Evolutionary conservation across 805 yeast species (phyloP), one percentile per base, ranked within the genome.

Genomic region (Brettanomyces naardenensis): DNA sequence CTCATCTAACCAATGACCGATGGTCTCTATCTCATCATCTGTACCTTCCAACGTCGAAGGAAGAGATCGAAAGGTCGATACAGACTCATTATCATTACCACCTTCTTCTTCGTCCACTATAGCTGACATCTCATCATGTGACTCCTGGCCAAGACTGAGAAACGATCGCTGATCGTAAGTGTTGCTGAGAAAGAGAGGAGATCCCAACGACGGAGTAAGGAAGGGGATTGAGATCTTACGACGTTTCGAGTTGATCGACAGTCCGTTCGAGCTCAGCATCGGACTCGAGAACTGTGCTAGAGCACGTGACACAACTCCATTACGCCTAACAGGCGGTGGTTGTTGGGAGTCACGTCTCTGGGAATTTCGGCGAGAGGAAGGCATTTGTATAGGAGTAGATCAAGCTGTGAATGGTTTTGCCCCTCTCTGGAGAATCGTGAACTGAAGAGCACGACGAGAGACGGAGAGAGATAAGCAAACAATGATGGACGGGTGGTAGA

Each of bases 201-300:
- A 59, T 33, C 52, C 50, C 1, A 63, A 60, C 39, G 64, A 58
- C 4, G 65, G 66, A 1, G 65, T 64, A 15, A 61, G 51, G 40
- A 61, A 61, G 28, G 60, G 59, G 28, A 61, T 39, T 2, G 64
- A 61, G 14, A 59, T 52, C 39, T 58, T 59, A 18, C 63, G 46
- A 33, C 65, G 45, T 39, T 57, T 59, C 10, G 59, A 54, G 43
- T 58, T 59, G 28, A 60, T 54, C 5, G 48, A 43, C 20, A 45
- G 40, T 34, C 40, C 42, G 18, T 43, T 40, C 5, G 44, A 33
- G 6, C 37, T 40, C 14, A 43, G 29, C 20, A 42, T 33, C 19
- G 43, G 40, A 20, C 31, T 36, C 4, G 45, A 39, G 13, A 41
- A 5, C 15, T 31, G 39, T 15, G 40, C 36, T 7, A 41, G 27